phyloP scores from a whole-genome alignment of 768 basidiomycete species.

The Podaxis rugospora region DNA sequence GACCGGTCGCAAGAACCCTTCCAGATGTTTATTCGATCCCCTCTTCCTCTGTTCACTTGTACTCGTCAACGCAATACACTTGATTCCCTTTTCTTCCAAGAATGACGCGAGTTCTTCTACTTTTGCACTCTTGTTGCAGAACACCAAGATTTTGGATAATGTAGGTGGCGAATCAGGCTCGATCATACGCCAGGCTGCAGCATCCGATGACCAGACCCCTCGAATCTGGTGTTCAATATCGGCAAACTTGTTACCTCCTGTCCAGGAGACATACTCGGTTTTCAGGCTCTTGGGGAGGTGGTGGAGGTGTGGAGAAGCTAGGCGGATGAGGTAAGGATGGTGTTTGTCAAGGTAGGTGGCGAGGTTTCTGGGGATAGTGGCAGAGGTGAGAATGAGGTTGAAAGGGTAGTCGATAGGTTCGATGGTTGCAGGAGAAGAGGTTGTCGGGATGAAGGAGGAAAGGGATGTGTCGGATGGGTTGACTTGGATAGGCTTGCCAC shows the following conservation, averaged over 20 bases:
- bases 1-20: slow-evolving; percentile 56
- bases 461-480: slow-evolving; percentile 16
- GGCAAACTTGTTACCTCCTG: slow-evolving; percentile 75
- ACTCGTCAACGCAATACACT: slow-evolving; percentile 63
- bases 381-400: slow-evolving; percentile 77
- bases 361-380: slow-evolving; percentile 81
- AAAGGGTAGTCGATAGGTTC: slow-evolving; percentile 60
- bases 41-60: slow-evolving; percentile 50
- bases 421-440: slow-evolving; percentile 11
- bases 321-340: slow-evolving; percentile 63
- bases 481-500: slow-evolving; percentile 41
- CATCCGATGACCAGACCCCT: slow-evolving; percentile 71
- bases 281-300: slow-evolving; percentile 66
- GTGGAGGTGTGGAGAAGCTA: slow-evolving; percentile 79
- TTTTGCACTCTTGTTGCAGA: slow-evolving; percentile 73
- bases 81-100: slow-evolving; percentile 57
- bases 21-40: slow-evolving; percentile 75
- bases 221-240: slow-evolving; percentile 76
- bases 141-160: slow-evolving; percentile 72
- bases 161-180: slow-evolving; percentile 17
- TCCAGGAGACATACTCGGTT: slow-evolving; percentile 72
- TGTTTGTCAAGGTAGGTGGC: slow-evolving; percentile 55
- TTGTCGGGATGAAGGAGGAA: slow-evolving; percentile 16
- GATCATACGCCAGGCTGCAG: slow-evolving; percentile 21
- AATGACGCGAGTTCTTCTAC: slow-evolving; percentile 59